Base-by-base conservation (phyloP, 495 filamentous ascomycete species). In the Xanthoparmelia taractica region DNA sequence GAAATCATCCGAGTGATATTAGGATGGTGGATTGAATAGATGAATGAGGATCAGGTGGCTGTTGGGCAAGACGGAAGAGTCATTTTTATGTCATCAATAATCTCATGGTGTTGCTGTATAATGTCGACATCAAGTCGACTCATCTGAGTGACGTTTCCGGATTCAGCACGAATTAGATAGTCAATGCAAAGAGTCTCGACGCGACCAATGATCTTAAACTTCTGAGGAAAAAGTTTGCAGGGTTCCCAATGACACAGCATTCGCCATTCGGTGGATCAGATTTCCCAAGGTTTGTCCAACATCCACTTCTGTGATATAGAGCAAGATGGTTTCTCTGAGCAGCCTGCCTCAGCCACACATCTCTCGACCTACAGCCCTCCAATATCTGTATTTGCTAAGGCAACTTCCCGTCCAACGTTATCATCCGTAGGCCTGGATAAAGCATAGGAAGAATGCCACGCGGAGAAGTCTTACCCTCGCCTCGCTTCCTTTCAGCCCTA, bases 401-500 rank as follows among this genome's bases (percentile, higher is more conserved):
- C 38, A 2, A 43, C 2, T 20, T 20, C 13, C 7, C 17, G 2
- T 57, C 29, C 27, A 57, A 33, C 29, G 33, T 36, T 17, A 25
- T 20, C 27, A 23, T 34, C 43, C 15, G 48, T 52, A 52, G 27
- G 8, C 4, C 2, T 33, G 2, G 7, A 31, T 52, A 20, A 5
- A 8, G 5, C 25, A 40, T 40, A 33, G 29, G 11, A 33, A 23
- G 50, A 23, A 50, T 13, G 37, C 7, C n/a, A 36, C 4, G 45
- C 23, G 47, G 23, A 29, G 47, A 50, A 29, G 29, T 50, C 47
- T 27, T 23, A 25, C 4, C 17, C 27, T 31, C 48, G 50, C 50
- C 29, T 65, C 63, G 58, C 64, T 65, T 65, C 48, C 50, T 8
- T n/a, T 61, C 59, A 61, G 57, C 41, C 65, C 55, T 63, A 63